phyloP scores from a whole-genome alignment of 768 basidiomycete species.

The Mycena venus region DNA sequence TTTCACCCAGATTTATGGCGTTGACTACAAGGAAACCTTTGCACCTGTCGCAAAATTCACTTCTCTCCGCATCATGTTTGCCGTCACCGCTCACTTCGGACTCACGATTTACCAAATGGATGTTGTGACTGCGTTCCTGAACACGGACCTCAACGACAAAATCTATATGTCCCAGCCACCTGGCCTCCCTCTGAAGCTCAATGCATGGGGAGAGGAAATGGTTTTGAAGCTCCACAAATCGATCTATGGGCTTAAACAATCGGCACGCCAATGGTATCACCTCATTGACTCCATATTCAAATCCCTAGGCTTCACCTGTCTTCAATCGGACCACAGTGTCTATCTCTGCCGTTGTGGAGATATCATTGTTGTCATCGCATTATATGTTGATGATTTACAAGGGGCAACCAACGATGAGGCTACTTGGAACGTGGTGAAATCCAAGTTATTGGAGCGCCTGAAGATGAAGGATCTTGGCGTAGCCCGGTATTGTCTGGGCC shows the following conservation, averaged over 20 bases:
- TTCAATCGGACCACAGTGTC: constrained; percentile 12
- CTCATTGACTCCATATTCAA: constrained; percentile 8
- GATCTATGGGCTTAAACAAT: neutral
- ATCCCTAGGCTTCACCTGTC: constrained; percentile 9
- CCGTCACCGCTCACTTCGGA: neutral
- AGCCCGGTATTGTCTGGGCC: no score
- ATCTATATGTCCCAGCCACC: constrained; percentile 4
- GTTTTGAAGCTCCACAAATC: constrained; percentile 11
- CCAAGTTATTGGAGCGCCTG: no score
- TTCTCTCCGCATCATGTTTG: constrained; percentile 4
- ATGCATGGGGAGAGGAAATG: neutral
- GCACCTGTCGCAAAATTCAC: neutral
- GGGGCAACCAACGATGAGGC: no score
- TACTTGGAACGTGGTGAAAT: no score
- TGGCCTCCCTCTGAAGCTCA: neutral
- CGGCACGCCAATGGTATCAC: constrained; percentile 9
- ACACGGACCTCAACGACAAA: neutral
- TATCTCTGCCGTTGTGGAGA: constrained; percentile 6
- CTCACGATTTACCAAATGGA: neutral
- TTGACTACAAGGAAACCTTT: neutral
- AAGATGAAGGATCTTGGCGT: no score
- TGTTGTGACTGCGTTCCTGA: constrained; percentile 1
- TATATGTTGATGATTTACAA: no score
- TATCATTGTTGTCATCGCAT: no score
- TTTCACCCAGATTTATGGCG: neutral